Evolutionary conservation across 331 rosid genomes (phyloP), one percentile per base, ranked within the genome.

Genomic region (Quercus tomentella): DNA sequence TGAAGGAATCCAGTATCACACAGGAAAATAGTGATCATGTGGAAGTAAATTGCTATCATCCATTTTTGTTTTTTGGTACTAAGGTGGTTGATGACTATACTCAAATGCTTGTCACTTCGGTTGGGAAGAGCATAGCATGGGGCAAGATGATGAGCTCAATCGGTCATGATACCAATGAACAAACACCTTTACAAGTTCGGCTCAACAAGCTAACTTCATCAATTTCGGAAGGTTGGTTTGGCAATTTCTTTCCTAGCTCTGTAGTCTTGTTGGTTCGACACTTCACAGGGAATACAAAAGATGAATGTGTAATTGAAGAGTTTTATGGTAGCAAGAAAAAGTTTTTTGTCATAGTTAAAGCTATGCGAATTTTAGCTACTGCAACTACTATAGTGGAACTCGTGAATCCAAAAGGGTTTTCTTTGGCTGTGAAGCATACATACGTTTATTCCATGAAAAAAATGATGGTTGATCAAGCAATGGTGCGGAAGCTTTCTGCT

Each of bases 91-190:
- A 83, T 62, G 87, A 81, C n/a, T 62, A 68, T 5, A 81, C 76
- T n/a, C 79, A 21, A 51, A 88, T 80, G 83, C 69, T 80, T 20
- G 82, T 86, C 37, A 71, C 83, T 18, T 83, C 80, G 0, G 81
- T 87, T 20, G 87, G 82, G 35, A 79, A 72, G 87, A 79, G 83
- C 73, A 88, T 84, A 15, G 73, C 58, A 41, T 79, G 82, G 84
- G 86, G 88, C 16, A 78, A 88, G 22, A 74, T 78, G 69, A 82
- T 61, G 84, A 88, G 84, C 83, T 75, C 73, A 7, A 71, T 82
- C 56, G 73, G 67, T 55, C 72, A 75, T 37, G 81, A 74, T 26
- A 74, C 56, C 3, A 58, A 43, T n/a, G 75, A 83, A 26, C 75
- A 79, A 51, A 88, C 86, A n/a, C 84, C 85, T 37, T 77, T 86